These are phyloP conservation scores for Suillus tomentosus DNA, from an alignment of 768 basidiomycete genomes.

Conservation along the genomic window DNA sequence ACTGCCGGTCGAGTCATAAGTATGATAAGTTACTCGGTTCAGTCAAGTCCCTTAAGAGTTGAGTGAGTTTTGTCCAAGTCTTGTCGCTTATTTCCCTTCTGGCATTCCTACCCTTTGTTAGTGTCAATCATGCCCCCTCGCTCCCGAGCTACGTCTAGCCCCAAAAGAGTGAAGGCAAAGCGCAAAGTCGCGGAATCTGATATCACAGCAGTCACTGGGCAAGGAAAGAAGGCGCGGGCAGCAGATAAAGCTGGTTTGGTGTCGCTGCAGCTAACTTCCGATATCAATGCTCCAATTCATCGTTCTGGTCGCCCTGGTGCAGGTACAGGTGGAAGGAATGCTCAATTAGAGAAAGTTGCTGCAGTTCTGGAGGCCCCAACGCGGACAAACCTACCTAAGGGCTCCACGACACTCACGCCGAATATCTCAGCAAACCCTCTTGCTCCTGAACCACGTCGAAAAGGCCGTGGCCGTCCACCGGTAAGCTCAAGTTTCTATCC, in stretches of 20 bases:
- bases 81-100: background rate
- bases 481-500: background rate
- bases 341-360: background rate
- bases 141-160: background rate
- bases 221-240: background rate
- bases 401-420: background rate
- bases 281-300: no score
- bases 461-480: background rate
- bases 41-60: background rate
- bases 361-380: background rate
- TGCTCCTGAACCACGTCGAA: background rate
- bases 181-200: background rate
- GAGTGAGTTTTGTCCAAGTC: background rate
- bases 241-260: background rate
- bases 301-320: no score
- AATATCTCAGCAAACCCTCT: slow-evolving; percentile 1
- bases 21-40: background rate
- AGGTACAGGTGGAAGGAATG: background rate
- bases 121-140: background rate
- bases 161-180: background rate
- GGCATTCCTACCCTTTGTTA: background rate
- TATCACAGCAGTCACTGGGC: background rate
- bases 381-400: background rate
- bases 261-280: no score
- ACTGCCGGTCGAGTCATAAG: no score